These are phyloP conservation scores for Leccinum disarticulatum DNA, from an alignment of 768 basidiomycete species.

Conservation along the genomic window DNA sequence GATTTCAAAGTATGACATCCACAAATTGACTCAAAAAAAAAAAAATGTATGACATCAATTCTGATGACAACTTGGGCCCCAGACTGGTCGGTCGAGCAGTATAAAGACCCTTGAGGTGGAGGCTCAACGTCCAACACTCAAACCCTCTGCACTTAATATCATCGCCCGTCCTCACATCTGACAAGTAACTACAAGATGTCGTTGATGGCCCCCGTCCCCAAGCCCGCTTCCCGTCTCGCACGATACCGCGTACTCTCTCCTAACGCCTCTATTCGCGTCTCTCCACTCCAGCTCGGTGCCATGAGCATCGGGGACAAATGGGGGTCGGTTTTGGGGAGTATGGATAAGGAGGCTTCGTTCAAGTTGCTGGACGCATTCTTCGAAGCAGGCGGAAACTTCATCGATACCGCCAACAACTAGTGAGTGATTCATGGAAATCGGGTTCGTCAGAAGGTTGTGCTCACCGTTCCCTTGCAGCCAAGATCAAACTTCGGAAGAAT, in stretches of 20 bases:
- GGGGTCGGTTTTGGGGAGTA: constrained; percentile 38
- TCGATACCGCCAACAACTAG: constrained; percentile 50
- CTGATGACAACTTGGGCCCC: no score
- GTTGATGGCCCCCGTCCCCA: constrained; percentile 14
- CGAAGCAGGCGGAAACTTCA: constrained; percentile 48
- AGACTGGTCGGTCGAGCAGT: no score
- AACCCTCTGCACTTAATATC: background rate
- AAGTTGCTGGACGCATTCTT: constrained; percentile 47
- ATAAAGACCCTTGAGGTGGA: no score
- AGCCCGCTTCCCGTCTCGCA: constrained; percentile 36
- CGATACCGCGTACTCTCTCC: constrained; percentile 41
- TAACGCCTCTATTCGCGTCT: constrained; percentile 45
- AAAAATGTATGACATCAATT: no score
- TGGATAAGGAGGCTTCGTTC: constrained; percentile 43
- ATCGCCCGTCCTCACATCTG: background rate
- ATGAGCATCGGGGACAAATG: constrained; percentile 51
- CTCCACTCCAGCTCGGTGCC: constrained; percentile 47
- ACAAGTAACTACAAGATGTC: background rate
- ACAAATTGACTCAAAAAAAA: no score
- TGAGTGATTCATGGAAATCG: constrained; percentile 13
- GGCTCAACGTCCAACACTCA: background rate
- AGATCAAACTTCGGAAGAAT: constrained; percentile 41
- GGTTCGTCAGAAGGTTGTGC: background rate
- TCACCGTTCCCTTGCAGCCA: constrained; percentile 25
- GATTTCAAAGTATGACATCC: no score